Evolutionary conservation across 441 rosid genomes (phyloP), one percentile per base, ranked within the genome.

Genomic region (Euphorbia schlechtendalii): DNA sequence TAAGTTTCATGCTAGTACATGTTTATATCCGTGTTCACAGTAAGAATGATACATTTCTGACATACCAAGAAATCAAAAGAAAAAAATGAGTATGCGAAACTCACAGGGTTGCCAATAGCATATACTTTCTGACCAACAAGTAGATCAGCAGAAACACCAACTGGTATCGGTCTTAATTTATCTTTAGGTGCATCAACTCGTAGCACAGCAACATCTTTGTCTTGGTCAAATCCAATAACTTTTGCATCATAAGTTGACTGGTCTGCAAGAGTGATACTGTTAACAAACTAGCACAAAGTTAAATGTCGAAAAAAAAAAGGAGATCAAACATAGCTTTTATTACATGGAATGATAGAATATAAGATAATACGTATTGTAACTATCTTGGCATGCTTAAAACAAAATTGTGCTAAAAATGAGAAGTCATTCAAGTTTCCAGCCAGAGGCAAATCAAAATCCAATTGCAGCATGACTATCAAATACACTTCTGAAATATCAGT

Each of bases 81-180:
- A n/a, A n/a, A n/a, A n/a, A n/a, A n/a, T n/a, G 53, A 54, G 13
- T 34, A 38, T 48, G 60, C 45, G 18, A 38, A 61, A 82, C 97
- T 88, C 76, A 93, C 99, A 38, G 97, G 97, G 79, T 93, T 93
- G 49, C 99, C 97, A 69, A 92, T 92, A 32, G 96, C 99, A 78
- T 66, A 93, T 8, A 93, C 99, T 83, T 93, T 93, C 84, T 90
- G 99, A 22, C 99, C 99, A 40, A 93, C 99, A 72, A 93, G 96
- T 59, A 93, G 80, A 76, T 93, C 97, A 10, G 97, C 93, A 15
- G 99, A 90, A 70, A 90, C 72, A 56, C 98, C 98, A 80, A 93
- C 48, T 51, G 98, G 97, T 63, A 93, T 81, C 3, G 99, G 95
- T 67, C 91, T 81, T 61, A 93, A 74, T 75, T 93, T 88, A 46